A percentile compares a stretch with the other conserved stretches of the same genome.
Evolutionary conservation across 805 yeast genomes (phyloP).

Genomic region (Brettanomyces nanus): DNA sequence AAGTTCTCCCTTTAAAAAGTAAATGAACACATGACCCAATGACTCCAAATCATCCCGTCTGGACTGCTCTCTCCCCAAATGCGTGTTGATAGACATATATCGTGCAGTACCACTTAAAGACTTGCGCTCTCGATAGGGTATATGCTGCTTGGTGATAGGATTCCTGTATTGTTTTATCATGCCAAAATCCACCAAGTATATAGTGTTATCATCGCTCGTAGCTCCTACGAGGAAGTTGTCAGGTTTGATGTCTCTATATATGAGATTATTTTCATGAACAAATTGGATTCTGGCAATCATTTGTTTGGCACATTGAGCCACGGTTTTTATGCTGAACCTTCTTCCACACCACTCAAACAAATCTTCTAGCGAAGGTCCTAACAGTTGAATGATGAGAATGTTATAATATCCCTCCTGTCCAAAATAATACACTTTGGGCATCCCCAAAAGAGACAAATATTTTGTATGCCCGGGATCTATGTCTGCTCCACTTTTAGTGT

Average conservation of each 20-base stretch:
- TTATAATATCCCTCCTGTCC: constrained; percentile 83
- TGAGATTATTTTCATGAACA: constrained; percentile 69
- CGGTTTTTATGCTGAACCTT: constrained; percentile 61
- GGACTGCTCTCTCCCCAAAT: constrained; percentile 75
- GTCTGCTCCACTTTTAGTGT: constrained; percentile 19
- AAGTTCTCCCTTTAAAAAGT: constrained; percentile 67
- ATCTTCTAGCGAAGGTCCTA: constrained; percentile 82
- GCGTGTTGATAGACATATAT: constrained; percentile 85
- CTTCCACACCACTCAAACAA: constrained; percentile 86
- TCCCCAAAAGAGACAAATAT: constrained; percentile 39
- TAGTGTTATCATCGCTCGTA: constrained; percentile 42
- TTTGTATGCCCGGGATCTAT: constrained; percentile 13
- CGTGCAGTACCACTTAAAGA: constrained; percentile 81
- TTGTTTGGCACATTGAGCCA: constrained; percentile 66
- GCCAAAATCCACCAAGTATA: constrained; percentile 75
- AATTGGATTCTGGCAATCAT: constrained; percentile 68
- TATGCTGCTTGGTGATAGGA: constrained; percentile 71
- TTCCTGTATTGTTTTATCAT: constrained; percentile 84
- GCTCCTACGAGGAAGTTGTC: constrained; percentile 75
- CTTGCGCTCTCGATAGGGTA: constrained; percentile 74
- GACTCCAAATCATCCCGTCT: constrained; percentile 79
- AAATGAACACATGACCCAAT: constrained; percentile 74
- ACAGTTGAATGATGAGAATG: constrained; percentile 64
- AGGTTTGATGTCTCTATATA: constrained; percentile 77
- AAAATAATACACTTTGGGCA: constrained; percentile 78